Conservation (phyloP, 176 grass and related monocot species). For the Carex kokanica region DNA sequence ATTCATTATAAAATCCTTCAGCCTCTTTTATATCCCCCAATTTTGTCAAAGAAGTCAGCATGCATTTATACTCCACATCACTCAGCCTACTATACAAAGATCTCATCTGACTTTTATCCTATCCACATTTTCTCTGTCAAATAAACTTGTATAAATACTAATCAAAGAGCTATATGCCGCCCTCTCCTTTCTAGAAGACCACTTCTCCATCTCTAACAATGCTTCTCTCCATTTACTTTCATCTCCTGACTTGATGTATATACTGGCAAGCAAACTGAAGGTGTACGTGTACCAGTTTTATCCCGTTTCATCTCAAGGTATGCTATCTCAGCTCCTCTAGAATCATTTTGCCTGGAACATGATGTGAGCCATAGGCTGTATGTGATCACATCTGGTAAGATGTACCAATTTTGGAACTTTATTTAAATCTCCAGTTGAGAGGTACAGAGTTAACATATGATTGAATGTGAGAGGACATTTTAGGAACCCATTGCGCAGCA, state of each 20-base stretch:
- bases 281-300: slow-evolving; percentile 81
- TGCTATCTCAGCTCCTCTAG: slow-evolving; percentile 46
- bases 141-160: no score
- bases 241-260: slow-evolving; percentile 53
- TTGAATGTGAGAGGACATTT: slow-evolving; percentile 65
- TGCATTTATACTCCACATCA: no score
- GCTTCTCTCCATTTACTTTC: slow-evolving; percentile 50
- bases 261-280: slow-evolving; percentile 60
- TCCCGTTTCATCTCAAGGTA: slow-evolving; percentile 51
- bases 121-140: no score
- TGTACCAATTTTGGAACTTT: slow-evolving; percentile 52
- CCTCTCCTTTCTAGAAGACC: slow-evolving; percentile 47
- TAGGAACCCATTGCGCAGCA: slow-evolving; percentile 48
- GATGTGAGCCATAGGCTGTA: slow-evolving; percentile 72
- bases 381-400: slow-evolving; percentile 52
- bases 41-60: no score
- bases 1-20: no score
- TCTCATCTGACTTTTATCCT: no score
- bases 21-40: no score
- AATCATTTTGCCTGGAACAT: slow-evolving; percentile 55
- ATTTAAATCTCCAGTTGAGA: slow-evolving; percentile 45
- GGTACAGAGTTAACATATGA: slow-evolving; percentile 83
- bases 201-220: slow-evolving; percentile 68
- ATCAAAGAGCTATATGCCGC: slow-evolving; percentile 46
- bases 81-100: no score